phyloP scores from a whole-genome alignment of 2,329 filamentous ascomycete genomes.

The Aspergillus ochraceus region DNA sequence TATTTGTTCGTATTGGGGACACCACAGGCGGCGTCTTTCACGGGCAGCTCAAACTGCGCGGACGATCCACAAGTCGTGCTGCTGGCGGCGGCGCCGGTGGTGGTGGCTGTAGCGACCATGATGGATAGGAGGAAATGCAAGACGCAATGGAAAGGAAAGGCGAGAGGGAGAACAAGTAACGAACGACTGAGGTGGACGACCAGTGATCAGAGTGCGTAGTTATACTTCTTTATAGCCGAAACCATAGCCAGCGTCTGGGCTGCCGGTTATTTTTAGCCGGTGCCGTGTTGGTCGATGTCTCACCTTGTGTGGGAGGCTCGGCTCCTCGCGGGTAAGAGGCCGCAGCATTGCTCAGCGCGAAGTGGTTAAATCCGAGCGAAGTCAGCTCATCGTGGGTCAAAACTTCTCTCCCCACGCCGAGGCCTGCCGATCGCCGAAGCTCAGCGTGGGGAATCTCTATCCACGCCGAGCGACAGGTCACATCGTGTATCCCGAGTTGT shows the following conservation, averaged over 20 bases:
- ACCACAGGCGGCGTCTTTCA: constrained; percentile 26
- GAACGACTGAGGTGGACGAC: neutral
- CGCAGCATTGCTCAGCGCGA: no score
- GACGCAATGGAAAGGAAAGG: neutral
- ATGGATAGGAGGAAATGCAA: neutral
- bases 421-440: no score
- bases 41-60: constrained; percentile 25
- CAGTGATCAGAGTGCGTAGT: neutral
- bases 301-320: no score
- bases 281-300: neutral
- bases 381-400: no score
- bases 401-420: no score
- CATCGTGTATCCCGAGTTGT: no score
- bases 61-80: constrained; percentile 16
- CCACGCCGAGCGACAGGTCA: no score
- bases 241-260: neutral
- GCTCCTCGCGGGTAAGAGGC: no score
- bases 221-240: neutral
- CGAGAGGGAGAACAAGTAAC: neutral
- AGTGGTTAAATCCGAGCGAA: no score
- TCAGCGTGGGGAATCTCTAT: no score
- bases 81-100: constrained; percentile 7
- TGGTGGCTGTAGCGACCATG: constrained; percentile 8
- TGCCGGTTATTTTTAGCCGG: neutral
- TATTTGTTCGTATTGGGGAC: constrained; percentile 24